Evolutionary conservation across 1,139 yeast genomes (phyloP).

Genomic region (Hyphopichia fennica): DNA sequence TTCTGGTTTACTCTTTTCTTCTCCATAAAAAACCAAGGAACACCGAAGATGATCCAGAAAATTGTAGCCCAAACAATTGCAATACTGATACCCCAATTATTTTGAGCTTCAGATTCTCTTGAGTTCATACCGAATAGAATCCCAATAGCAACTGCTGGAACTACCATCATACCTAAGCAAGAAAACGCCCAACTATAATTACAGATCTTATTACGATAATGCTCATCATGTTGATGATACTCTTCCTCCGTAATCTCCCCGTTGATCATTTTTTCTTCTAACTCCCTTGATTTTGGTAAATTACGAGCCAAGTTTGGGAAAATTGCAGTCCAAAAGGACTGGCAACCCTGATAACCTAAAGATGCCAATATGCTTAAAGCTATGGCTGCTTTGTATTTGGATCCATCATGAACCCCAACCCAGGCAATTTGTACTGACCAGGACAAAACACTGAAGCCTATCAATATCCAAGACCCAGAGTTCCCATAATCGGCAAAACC

Average conservation of each 20-base stretch:
- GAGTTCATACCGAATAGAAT: conserved; percentile 5
- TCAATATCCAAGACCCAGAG: conserved; percentile 5
- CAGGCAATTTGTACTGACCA: conserved; percentile 9
- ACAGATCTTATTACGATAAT: conserved; percentile 8
- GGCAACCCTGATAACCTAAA: conserved; percentile 10
- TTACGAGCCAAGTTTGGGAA: conserved; percentile 8
- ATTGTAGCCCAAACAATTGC: conserved; percentile 7
- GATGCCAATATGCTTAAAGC: conserved; percentile 7
- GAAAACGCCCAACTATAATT: conserved; percentile 8
- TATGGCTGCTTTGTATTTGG: conserved; percentile 7
- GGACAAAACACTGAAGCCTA: conserved; percentile 7
- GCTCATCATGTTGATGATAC: conserved; percentile 5
- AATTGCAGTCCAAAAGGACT: conserved; percentile 9
- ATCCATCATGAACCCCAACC: conserved; percentile 7
- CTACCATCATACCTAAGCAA: conserved; percentile 6
- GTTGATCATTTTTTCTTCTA: conserved; percentile 4
- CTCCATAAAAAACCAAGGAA: conserved; percentile 9
- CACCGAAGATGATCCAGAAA: conserved; percentile 7
- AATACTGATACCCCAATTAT: conserved; percentile 7
- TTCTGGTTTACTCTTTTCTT: conserved; percentile 6
- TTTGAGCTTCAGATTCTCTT: conserved; percentile 3
- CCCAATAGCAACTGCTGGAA: conserved; percentile 6
- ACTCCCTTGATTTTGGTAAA: conserved; percentile 2
- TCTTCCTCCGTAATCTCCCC: conserved; percentile 8
- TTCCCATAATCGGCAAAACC: conserved; percentile 9